Conservation (phyloP, 257 asterid genomes). For the Nicotiana benthamiana region DNA sequence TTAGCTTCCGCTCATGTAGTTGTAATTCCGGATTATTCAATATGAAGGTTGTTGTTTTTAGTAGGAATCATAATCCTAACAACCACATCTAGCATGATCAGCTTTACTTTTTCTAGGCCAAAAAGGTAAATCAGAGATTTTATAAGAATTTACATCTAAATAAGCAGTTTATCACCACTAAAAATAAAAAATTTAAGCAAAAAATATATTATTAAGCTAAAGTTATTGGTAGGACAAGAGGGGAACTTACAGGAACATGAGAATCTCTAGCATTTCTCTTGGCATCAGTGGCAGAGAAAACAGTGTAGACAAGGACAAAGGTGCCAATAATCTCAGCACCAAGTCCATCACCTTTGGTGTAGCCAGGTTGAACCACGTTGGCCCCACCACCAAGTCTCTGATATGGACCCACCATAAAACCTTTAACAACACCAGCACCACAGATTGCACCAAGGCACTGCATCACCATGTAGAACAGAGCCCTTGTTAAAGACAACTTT, state of each 20-base stretch:
- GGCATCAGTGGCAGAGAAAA: slow-evolving; percentile 60
- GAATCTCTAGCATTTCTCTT: slow-evolving; percentile 64
- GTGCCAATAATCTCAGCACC: slow-evolving; percentile 35
- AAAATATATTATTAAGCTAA: background rate
- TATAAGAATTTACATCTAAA: background rate
- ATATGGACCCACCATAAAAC: background rate
- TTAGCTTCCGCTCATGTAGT: too few species aligned
- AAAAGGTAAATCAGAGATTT: background rate
- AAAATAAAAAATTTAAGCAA: background rate
- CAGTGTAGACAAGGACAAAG: background rate
- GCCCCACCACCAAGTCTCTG: background rate
- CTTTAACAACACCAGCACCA: slow-evolving; percentile 18
- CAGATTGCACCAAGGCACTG: slow-evolving; percentile 14
- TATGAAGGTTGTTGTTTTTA: too few species aligned
- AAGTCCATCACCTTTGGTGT: slow-evolving; percentile 27
- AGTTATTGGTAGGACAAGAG: background rate
- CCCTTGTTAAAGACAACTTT: slow-evolving; percentile 39
- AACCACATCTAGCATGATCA: background rate
- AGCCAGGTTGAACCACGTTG: background rate
- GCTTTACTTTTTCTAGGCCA: background rate
- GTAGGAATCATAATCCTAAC: too few species aligned
- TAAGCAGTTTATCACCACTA: background rate
- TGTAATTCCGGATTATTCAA: too few species aligned
- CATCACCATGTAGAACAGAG: slow-evolving; percentile 16
- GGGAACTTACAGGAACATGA: slow-evolving; percentile 37